Base-by-base conservation (phyloP, 2,329 filamentous ascomycete genomes). In the Sporothrix phasma region DNA sequence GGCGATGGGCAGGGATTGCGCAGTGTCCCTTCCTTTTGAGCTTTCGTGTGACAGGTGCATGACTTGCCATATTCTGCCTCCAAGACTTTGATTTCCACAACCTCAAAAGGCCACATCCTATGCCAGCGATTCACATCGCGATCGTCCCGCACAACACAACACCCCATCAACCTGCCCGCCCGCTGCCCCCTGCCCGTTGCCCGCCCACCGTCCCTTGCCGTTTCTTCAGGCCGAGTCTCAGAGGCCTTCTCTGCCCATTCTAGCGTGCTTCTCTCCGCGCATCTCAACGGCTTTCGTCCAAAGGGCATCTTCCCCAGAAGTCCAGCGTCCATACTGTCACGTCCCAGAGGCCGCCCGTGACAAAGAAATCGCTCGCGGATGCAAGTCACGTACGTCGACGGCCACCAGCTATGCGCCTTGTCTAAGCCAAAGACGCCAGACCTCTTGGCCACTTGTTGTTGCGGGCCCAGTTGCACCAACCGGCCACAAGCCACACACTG, bases 1-100 rank as follows among this genome's bases (percentile, higher is more conserved):
- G n/a, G n/a, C n/a, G n/a, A n/a, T n/a, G n/a, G n/a, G 51, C 51
- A 47, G 43, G 58, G 58, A 61, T 37, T 47, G 58, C 43, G 58
- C 43, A 47, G 26, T 49, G 58, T 43, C 15, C 58, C 58, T 61
- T 61, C 58, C 51, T 37, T 24, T 56, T 39, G 7, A 15, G 17
- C 8, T 37, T 37, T 17, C n/a, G 22, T 60, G 26, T 46, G 26
- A 34, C 56, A 60, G 39, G 17, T n/a, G 19, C n/a, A 24, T 37
- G 10, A 26, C 26, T 26, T 47, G 45, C 22, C 11, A 56, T 11
- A 43, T 43, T 24, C 8, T 5, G n/a, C 29, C 37, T 41, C 53
- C 53, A 26, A 4, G 8, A 3, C 24, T 22, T 10, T 19, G 7
- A 26, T 26, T 17, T 58, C 54, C 17, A 19, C 17, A 19, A 22